These are phyloP conservation scores for Aspergillus quadricinctus DNA, from an alignment of 2,329 filamentous ascomycete genomes.

Conservation along the genomic window DNA sequence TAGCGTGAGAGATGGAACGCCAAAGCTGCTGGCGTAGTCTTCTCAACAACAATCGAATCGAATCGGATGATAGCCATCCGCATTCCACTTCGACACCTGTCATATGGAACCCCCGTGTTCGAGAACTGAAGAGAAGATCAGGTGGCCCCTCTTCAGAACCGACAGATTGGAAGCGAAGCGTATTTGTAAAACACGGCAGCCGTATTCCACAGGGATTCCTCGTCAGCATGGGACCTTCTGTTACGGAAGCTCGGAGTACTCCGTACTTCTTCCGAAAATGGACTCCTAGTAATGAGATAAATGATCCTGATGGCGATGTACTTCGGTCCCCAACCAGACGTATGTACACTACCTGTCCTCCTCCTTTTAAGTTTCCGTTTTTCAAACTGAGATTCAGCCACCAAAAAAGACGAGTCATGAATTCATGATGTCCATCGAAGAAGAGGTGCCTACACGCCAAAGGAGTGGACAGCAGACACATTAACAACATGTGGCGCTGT, in stretches of 20 bases:
- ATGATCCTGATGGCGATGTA: no score
- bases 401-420: neutral
- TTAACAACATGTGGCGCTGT: neutral
- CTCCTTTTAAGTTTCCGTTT: neutral
- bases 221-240: neutral
- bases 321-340: no score
- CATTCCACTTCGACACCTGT: neutral
- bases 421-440: neutral
- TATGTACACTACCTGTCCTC: neutral
- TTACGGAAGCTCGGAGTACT: neutral
- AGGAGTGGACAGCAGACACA: neutral
- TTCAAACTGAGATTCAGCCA: neutral
- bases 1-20: neutral
- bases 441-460: neutral
- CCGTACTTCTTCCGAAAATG: neutral
- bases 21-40: neutral
- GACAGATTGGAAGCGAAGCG: neutral
- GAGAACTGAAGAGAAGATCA: neutral
- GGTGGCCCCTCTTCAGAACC: neutral
- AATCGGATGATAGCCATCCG: neutral
- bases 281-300: no score
- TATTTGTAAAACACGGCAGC: neutral
- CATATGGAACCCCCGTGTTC: neutral
- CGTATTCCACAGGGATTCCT: neutral
- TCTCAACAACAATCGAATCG: neutral